phyloP scores from a whole-genome alignment of 768 basidiomycete species.

The Leccinum rimulosum region DNA sequence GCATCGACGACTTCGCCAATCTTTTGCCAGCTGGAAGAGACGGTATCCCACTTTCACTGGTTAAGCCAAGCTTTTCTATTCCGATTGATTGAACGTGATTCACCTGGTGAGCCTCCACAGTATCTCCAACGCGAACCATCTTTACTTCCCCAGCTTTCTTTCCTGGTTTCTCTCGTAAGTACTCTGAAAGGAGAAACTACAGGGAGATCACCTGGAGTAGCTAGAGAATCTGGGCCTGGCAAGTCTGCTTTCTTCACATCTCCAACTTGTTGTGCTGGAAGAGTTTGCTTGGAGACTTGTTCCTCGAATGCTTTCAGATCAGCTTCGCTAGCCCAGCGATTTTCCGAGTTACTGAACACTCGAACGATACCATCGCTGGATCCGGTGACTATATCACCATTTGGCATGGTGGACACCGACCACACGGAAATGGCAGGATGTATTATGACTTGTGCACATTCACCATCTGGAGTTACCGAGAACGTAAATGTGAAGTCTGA shows the following conservation, averaged over 20 bases:
- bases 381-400: constrained; percentile 90
- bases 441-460: constrained; percentile 83
- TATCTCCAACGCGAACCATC: constrained; percentile 79
- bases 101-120: constrained; percentile 91
- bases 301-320: constrained; percentile 72
- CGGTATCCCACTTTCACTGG: constrained; percentile 73
- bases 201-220: constrained; percentile 52
- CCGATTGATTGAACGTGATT: constrained; percentile 12
- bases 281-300: constrained; percentile 69
- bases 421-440: constrained; percentile 98
- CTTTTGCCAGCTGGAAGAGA: constrained; percentile 76
- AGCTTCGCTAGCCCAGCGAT: constrained; percentile 66
- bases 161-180: constrained; percentile 44
- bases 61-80: background rate
- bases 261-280: constrained; percentile 86
- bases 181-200: background rate
- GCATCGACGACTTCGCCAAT: constrained; percentile 96
- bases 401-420: constrained; percentile 84
- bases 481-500: background rate
- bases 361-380: constrained; percentile 86
- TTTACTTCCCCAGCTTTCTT: constrained; percentile 91
- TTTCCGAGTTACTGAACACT: constrained; percentile 74
- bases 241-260: constrained; percentile 92
- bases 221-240: constrained; percentile 80
- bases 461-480: constrained; percentile 57